Base-by-base conservation (phyloP, 2,329 filamentous ascomycete species). In the Fusarium odoratissimum region DNA sequence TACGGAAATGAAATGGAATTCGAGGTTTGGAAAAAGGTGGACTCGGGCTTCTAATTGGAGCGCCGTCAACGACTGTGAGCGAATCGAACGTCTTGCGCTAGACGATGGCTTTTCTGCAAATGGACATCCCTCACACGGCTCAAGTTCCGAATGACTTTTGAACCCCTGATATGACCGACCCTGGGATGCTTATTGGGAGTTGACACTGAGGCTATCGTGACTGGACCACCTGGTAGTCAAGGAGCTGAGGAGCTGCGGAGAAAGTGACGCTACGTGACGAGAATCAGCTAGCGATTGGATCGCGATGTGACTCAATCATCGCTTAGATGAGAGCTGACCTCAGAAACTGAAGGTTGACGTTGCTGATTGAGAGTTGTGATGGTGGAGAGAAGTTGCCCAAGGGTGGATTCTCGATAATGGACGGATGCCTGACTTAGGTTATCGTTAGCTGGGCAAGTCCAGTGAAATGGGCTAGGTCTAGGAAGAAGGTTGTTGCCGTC, bases 71-170 rank as follows among this genome's bases (percentile, higher is more conserved):
- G 60, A 60, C 41, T 67, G 72, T 71, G 64, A 73, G 67, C 75
- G 75, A 77, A 77, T 77, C 75, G 75, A 73, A 57, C 51, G 45
- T 57, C 52, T 61, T 71, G 62, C 75, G 72, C 75, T 77, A 77
- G 73, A 58, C 61, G 55, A 76, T 75, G 73, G 73, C 69, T 73
- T 75, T 76, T 71, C 60, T 61, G 48, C 44, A 55, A 64, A 71
- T 68, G 56, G 67, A 44, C 56, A 49, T 60, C 51, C 44, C 55
- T 71, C 60, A 40, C 54, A 54, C 67, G 54, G 65, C 54, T 71
- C 54, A 60, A 59, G 42, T 55, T 57, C 65, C 69, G 65, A 62
- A 68, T 67, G 67, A 71, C 54, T 52, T 52, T 45, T 23, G 54
- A 66, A 31, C 54, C 69, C 52, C 60, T 54, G 62, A 37, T 51